Conservation (phyloP, 257 asterid species). For the Asclepias syriaca region DNA sequence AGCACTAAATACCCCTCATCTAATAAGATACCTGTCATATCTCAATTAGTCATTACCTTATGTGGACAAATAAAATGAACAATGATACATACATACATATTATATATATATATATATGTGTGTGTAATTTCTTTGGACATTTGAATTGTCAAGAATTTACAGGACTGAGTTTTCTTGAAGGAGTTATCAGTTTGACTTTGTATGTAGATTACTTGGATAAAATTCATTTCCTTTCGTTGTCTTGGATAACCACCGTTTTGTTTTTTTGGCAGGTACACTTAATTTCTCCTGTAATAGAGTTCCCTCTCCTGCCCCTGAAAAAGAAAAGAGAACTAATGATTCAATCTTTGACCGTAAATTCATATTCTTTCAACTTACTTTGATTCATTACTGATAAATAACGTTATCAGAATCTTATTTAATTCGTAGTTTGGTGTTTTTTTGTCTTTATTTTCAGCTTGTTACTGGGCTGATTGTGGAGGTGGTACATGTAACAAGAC, state of each 20-base stretch:
- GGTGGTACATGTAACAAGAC: conserved; percentile 64
- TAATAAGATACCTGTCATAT: not conserved
- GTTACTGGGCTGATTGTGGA: conserved; percentile 57
- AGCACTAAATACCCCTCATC: not conserved
- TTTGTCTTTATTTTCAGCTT: conserved; percentile 31
- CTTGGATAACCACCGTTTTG: not conserved
- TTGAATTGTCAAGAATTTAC: not conserved
- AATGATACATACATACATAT: too few species aligned
- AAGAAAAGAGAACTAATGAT: conserved; percentile 24
- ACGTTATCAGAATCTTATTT: not conserved
- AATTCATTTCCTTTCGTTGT: not conserved
- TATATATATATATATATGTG: too few species aligned
- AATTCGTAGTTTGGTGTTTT: not conserved
- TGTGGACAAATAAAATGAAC: not conserved
- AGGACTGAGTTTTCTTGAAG: not conserved
- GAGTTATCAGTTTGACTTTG: conserved; percentile 1
- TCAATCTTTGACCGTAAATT: conserved; percentile 52
- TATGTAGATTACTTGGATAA: not conserved
- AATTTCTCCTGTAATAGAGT: conserved; percentile 35
- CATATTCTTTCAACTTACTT: not conserved
- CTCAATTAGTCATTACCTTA: not conserved
- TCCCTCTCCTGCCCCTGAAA: conserved; percentile 29
- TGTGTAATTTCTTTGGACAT: not conserved
- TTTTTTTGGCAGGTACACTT: conserved; percentile 37
- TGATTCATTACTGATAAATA: not conserved